These are phyloP conservation scores for Sisymbrium irio DNA, from an alignment of 345 rosid species.

Conservation along the genomic window DNA sequence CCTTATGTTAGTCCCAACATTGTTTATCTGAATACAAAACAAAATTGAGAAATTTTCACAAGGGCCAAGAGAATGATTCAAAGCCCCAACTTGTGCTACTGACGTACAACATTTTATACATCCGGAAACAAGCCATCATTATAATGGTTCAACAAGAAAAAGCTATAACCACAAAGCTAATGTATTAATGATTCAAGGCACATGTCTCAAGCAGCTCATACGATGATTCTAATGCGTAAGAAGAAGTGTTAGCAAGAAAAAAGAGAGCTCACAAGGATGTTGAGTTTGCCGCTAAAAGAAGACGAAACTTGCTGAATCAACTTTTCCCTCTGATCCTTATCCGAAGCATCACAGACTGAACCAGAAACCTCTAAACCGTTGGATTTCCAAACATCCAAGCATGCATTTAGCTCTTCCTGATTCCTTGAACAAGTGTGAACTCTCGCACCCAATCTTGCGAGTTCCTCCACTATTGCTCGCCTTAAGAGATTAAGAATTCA, in stretches of 20 bases:
- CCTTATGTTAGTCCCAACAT: constrained; percentile 81
- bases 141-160: neutral
- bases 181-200: neutral
- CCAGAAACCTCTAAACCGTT: constrained; percentile 65
- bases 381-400: constrained; percentile 56
- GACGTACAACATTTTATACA: neutral
- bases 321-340: constrained; percentile 48
- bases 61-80: neutral
- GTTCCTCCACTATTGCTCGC: constrained; percentile 69
- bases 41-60: neutral
- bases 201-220: too few relatives aligned
- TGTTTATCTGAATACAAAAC: constrained; percentile 58
- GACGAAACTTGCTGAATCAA: constrained; percentile 54
- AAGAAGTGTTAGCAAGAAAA: neutral
- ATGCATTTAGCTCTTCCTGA: constrained; percentile 51
- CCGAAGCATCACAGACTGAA: constrained; percentile 69
- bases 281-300: constrained; percentile 53
- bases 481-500: constrained; percentile 26
- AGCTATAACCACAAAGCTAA: neutral
- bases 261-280: constrained; percentile 55
- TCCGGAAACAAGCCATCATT: neutral
- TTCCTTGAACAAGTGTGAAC: constrained; percentile 82
- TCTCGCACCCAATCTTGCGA: constrained; percentile 64
- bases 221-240: too few relatives aligned
- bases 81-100: neutral